Base-by-base conservation (phyloP, 1,284 basidiomycete species). In the Cerioporus squamosus region DNA sequence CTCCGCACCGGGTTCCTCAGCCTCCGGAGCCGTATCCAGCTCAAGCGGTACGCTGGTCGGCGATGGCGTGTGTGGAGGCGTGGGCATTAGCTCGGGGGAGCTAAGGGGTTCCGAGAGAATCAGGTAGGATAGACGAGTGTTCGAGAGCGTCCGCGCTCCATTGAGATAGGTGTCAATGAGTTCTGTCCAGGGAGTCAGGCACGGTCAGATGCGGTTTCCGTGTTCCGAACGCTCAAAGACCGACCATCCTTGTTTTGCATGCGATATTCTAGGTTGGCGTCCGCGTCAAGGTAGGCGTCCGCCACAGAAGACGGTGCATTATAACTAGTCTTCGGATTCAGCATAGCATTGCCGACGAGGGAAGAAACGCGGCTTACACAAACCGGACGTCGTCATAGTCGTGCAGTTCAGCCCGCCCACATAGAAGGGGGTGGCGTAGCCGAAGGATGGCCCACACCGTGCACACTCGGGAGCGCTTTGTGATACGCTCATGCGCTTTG, bases 131-230 rank as follows among this genome's bases (percentile, higher is more conserved):
- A 94, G 81, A 2, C 87, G 79, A 1, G 81, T 70, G 66, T 88
- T 84, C 2, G 88, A 89, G 7, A 95, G 80, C 0, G 84, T 89
- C 18, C 90, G 81, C 1, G 86, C 79, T 2, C 90, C 90, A 64
- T 93, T 93, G 44, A 93, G 76, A 68, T 92, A 93, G 1, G 74
- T 67, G 57, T 87, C 80, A 57, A 92, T 82, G 9, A 92, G 74
- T 50, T 82, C 88, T 88, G 55, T 47, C 33, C 31, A 42, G n/a
- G 3, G 20, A 9, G 17, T n/a, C 43, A 42, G 36, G 31, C 22
- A 24, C 20, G 39, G 44, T 59, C 20, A 55, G 47, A 42, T 14
- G 18, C 10, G 20, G 31, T 29, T 20, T 40, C 23, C 26, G 18
- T 17, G 38, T 15, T 26, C 42, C 20, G 36, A 1, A 12, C 43